Conservation (phyloP, 345 rosid species). For the Melaleuca alternifolia region DNA sequence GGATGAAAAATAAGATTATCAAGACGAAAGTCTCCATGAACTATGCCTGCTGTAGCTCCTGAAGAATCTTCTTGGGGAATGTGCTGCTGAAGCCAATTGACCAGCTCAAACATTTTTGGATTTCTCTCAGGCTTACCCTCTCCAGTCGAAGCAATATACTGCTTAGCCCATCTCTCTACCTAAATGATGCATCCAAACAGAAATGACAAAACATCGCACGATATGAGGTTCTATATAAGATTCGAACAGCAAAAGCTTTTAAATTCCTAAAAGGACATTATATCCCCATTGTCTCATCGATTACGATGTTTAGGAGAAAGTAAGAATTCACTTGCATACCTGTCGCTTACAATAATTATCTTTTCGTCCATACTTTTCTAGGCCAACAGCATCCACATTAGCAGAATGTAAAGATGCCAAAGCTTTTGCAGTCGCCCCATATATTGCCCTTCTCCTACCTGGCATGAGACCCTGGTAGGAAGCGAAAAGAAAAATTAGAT, state of each 20-base stretch:
- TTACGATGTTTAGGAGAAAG: neutral
- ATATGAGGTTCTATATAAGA: neutral
- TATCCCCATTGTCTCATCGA: neutral
- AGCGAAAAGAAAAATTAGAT: neutral
- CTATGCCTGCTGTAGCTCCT: conserved; percentile 64
- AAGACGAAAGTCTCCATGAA: conserved; percentile 92
- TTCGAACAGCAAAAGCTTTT: neutral
- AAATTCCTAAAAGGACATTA: neutral
- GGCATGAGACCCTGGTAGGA: conserved; percentile 50
- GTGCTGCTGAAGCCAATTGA: conserved; percentile 54
- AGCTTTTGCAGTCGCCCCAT: conserved; percentile 59
- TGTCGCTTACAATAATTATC: conserved; percentile 79
- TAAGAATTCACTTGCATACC: conserved; percentile 25
- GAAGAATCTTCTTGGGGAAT: conserved; percentile 75
- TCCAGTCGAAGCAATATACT: conserved; percentile 74
- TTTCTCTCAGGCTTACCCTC: conserved; percentile 66
- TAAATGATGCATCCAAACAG: conserved; percentile 2
- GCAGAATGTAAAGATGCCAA: conserved; percentile 80
- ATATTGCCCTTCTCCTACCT: conserved; percentile 47
- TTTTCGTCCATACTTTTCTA: conserved; percentile 64
- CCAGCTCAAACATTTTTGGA: conserved; percentile 71
- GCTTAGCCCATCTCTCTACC: conserved; percentile 95
- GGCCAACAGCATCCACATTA: conserved; percentile 68
- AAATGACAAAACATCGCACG: neutral
- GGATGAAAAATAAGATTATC: conserved; percentile 95